A percentile compares a stretch with the other conserved stretches of the same genome.
Evolutionary conservation across 352 stramenopile genomes (phyloP).

Genomic region (Phytopythium ostracodes): DNA sequence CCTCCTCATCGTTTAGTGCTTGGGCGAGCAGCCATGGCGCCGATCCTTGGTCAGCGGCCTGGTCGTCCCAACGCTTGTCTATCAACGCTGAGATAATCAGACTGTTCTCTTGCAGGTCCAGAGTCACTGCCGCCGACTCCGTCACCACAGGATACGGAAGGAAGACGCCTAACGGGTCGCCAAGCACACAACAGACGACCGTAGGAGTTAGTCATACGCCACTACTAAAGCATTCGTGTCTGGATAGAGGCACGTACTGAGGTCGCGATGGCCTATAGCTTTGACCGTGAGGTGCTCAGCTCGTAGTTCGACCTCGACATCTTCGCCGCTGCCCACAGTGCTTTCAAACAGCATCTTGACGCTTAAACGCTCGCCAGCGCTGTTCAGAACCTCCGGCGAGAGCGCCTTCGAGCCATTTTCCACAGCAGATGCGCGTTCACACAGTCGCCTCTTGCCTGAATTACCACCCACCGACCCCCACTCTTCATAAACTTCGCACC

Average conservation of each 20-base stretch:
- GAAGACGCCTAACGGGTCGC: constrained; percentile 29
- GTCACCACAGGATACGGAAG: constrained; percentile 61
- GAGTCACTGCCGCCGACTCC: constrained; percentile 24
- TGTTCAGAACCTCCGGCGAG: constrained; percentile 35
- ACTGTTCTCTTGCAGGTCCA: constrained; percentile 28
- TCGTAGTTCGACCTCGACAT: constrained; percentile 49
- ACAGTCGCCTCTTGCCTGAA: constrained; percentile 12
- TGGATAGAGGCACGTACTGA: constrained; percentile 27
- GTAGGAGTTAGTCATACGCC: not conserved
- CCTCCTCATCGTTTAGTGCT: constrained; percentile 36
- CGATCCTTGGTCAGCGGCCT: constrained; percentile 47
- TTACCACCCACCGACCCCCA: not conserved
- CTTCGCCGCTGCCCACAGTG: constrained; percentile 17
- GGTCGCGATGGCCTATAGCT: constrained; percentile 36
- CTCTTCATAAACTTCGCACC: constrained; percentile 42
- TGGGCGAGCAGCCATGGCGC: constrained; percentile 60
- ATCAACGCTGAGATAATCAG: constrained; percentile 36
- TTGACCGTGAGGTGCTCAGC: constrained; percentile 48
- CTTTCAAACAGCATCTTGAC: constrained; percentile 38
- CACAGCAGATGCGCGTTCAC: constrained; percentile 26
- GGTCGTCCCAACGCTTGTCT: constrained; percentile 49
- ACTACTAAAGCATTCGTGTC: not conserved
- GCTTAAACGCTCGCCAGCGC: constrained; percentile 28
- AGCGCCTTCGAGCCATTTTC: constrained; percentile 35
- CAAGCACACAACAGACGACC: not conserved